Evolutionary conservation across 2,329 filamentous ascomycete genomes (phyloP).

Genomic region (Mycogone perniciosa): DNA sequence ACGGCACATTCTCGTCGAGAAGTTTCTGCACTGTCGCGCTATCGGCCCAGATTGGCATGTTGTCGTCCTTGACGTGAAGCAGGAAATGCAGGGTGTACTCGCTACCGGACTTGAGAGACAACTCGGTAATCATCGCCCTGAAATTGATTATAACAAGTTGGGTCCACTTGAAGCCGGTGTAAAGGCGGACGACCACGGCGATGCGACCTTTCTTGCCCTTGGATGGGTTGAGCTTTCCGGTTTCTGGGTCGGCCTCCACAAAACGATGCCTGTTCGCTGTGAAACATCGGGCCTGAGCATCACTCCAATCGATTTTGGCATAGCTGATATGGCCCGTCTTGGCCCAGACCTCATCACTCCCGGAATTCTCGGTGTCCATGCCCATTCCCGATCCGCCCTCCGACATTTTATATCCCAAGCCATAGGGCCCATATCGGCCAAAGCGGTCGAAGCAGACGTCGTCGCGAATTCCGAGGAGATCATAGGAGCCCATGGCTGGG

Average conservation of each 20-base stretch:
- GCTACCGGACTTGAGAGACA: conserved; percentile 69
- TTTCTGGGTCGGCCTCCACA: conserved; percentile 32
- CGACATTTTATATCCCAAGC: conserved; percentile 69
- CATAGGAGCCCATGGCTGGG: conserved; percentile 69
- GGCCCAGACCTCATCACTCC: conserved; percentile 54
- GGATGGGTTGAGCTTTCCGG: conserved; percentile 27
- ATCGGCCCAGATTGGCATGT: conserved; percentile 76
- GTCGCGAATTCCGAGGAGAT: conserved; percentile 64
- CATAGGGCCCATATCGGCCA: conserved; percentile 77
- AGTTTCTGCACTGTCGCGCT: conserved; percentile 65
- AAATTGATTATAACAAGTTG: conserved; percentile 73
- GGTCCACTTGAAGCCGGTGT: conserved; percentile 73
- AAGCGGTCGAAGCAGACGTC: conserved; percentile 87
- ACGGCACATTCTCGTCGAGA: conserved; percentile 57
- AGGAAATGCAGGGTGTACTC: conserved; percentile 81
- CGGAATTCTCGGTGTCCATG: conserved; percentile 65
- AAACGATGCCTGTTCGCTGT: conserved; percentile 59
- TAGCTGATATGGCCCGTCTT: conserved; percentile 52
- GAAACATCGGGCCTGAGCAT: conserved; percentile 48
- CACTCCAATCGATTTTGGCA: conserved; percentile 47
- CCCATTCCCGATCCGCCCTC: conserved; percentile 66
- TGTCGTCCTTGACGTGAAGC: conserved; percentile 75
- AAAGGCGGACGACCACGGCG: conserved; percentile 73
- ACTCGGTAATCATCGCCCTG: conserved; percentile 72
- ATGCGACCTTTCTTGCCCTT: conserved; percentile 50